Evolutionary conservation across 257 asterid genomes (phyloP).

Genomic region (Solanum etuberosum): DNA sequence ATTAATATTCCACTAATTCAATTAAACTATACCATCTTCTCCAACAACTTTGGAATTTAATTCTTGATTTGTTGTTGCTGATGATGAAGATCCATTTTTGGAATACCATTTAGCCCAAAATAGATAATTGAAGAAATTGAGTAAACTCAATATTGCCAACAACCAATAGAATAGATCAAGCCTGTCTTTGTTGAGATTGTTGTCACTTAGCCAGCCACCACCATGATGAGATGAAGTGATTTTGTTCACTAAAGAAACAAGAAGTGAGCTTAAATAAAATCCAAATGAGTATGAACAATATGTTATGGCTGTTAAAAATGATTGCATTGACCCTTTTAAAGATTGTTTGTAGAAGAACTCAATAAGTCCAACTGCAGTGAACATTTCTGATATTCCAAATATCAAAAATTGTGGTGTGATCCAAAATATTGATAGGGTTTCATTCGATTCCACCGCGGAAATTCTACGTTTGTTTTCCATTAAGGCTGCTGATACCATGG

Average conservation of each 20-base stretch:
- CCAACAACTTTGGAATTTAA: slow-evolving; percentile 30
- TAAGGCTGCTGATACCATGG: slow-evolving; percentile 81
- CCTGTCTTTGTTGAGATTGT: slow-evolving; percentile 60
- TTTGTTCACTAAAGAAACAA: slow-evolving; percentile 69
- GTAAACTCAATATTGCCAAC: slow-evolving; percentile 49
- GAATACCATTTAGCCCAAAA: slow-evolving; percentile 70
- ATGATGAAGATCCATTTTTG: slow-evolving; percentile 4
- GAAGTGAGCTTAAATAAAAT: slow-evolving; percentile 62
- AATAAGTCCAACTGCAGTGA: slow-evolving; percentile 82
- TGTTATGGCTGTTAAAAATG: slow-evolving; percentile 67
- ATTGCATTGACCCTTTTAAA: slow-evolving; percentile 48
- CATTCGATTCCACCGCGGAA: slow-evolving; percentile 1
- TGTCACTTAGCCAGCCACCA: slow-evolving; percentile 79
- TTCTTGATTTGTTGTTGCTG: not conserved
- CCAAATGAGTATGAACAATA: slow-evolving; percentile 91
- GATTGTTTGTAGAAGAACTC: slow-evolving; percentile 85
- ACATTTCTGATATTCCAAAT: slow-evolving; percentile 83
- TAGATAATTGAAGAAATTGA: slow-evolving; percentile 66
- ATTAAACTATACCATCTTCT: slow-evolving; percentile 14
- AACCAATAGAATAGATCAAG: slow-evolving; percentile 76
- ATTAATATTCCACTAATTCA: not conserved
- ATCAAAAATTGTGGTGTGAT: slow-evolving; percentile 77
- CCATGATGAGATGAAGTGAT: slow-evolving; percentile 20
- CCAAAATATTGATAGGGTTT: slow-evolving; percentile 54
- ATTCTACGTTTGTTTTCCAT: slow-evolving; percentile 54